Evolutionary conservation across 2,329 filamentous ascomycete genomes (phyloP).

Genomic region (Colletotrichum sp.): DNA sequence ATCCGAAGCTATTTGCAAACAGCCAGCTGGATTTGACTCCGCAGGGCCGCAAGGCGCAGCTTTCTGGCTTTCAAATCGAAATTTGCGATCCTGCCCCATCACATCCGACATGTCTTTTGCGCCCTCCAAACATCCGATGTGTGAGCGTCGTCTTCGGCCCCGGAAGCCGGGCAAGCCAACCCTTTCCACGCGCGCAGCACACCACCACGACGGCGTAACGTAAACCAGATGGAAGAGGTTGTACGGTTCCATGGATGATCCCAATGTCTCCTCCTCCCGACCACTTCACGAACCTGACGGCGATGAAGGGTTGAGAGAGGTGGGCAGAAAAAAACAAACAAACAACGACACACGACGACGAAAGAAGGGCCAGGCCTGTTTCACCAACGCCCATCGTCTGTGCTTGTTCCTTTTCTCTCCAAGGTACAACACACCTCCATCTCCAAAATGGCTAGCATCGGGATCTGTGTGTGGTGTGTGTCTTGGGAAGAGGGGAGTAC

Average conservation of each 20-base stretch:
- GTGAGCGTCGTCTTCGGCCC: not conserved
- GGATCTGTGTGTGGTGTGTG: not conserved
- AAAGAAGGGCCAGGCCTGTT: not conserved
- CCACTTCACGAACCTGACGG: not conserved
- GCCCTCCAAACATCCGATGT: constrained; percentile 14
- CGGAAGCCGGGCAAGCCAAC: not conserved
- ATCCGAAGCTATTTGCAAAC: not conserved
- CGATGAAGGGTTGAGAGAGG: not conserved
- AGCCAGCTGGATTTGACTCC: not conserved
- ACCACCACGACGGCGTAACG: not conserved
- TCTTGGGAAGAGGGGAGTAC: not conserved
- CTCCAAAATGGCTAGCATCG: not conserved
- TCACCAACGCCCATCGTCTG: not conserved
- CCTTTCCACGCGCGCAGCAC: not conserved
- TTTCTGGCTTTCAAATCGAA: not conserved
- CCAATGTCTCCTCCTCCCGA: not conserved
- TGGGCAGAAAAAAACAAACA: not conserved
- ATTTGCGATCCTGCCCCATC: not conserved
- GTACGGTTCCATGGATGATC: constrained; percentile 1
- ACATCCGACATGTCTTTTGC: not conserved
- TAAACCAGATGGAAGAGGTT: not conserved
- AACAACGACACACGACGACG: not conserved
- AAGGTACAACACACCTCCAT: not conserved
- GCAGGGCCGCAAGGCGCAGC: constrained; percentile 4
- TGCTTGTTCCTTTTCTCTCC: not conserved